Conservation (phyloP, 805 yeast genomes). For the Candida arabinofermentans region DNA sequence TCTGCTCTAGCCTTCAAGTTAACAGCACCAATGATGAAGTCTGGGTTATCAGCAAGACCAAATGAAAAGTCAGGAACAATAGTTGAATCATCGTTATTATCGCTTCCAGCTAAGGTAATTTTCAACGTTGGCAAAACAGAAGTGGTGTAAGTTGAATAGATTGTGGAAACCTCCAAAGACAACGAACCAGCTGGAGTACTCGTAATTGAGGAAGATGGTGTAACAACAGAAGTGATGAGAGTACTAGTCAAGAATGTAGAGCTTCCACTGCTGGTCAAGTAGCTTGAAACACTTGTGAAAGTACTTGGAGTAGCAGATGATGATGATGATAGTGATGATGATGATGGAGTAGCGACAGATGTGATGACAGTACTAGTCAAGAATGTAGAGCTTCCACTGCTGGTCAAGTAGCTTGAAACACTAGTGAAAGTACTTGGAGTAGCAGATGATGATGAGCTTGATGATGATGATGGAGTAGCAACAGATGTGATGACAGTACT, state of each 20-base stretch:
- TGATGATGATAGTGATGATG: not conserved
- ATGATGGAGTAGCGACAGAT: not conserved
- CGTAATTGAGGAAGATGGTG: not conserved
- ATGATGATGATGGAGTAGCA: not conserved
- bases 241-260: too few species aligned
- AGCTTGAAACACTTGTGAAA: too few species aligned
- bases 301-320: not conserved
- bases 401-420: too few species aligned
- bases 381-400: too few species aligned
- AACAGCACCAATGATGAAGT: not conserved
- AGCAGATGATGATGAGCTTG: not conserved
- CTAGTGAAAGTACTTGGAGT: too few species aligned
- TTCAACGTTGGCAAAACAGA: too few species aligned
- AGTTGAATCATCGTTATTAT: not conserved
- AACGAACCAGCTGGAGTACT: too few species aligned
- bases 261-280: too few species aligned
- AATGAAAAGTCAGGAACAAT: not conserved
- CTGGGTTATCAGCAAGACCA: not conserved
- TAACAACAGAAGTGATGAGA: too few species aligned
- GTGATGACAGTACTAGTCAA: not conserved
- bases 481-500: too few species aligned
- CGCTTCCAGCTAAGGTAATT: not conserved
- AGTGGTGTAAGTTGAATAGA: not conserved
- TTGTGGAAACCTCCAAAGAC: not conserved
- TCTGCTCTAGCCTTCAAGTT: not conserved